Evolutionary conservation across 345 rosid species (phyloP), one percentile per base, ranked within the genome.

Genomic region (Carallia brachiata): DNA sequence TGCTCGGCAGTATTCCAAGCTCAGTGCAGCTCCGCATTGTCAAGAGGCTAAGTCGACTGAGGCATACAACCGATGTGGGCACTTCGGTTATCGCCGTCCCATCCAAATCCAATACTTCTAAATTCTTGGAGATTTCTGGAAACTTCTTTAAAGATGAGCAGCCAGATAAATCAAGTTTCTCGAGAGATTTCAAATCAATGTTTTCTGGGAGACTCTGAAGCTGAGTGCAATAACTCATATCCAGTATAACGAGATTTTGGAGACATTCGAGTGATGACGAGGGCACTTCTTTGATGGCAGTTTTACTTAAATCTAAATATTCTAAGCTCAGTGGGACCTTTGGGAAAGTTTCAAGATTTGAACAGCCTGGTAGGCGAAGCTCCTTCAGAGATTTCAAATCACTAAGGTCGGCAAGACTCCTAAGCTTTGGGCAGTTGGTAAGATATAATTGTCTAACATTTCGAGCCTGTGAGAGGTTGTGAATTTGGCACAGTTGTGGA

Each of bases 381-480:
- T 16, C 13, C 23, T 50, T 53, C 2, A 81, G 80, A 15, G 78
- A 74, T 52, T 63, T 67, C 80, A 81, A 63, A 52, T 62, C 74
- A 23, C 79, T 75, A 36, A 23, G 27, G 40, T 57, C 72, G 18
- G 86, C 81, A 53, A 84, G 67, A 55, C 17, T 66, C 18, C 28
- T 55, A 6, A 80, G 81, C 16, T 72, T 73, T 18, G 8, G 56
- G 70, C 88, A 84, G 0, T 37, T 52, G 62, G 55, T 76, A 40
- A 84, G 86, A 62, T 32, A 48, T 40, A 84, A 63, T 62, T 67
- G 63, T 73, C 70, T 78, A 23, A 83, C 80, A 54, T 63, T 52
- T 6, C 77, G 82, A 17, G 65, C 40, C 0, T 63, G 44, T 9
- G 77, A 23, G 4, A 67, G 37, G 32, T 68, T 58, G 0, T 68